These are phyloP conservation scores for Fusarium floridanum DNA, from an alignment of 2,329 filamentous ascomycete species.

Conservation along the genomic window DNA sequence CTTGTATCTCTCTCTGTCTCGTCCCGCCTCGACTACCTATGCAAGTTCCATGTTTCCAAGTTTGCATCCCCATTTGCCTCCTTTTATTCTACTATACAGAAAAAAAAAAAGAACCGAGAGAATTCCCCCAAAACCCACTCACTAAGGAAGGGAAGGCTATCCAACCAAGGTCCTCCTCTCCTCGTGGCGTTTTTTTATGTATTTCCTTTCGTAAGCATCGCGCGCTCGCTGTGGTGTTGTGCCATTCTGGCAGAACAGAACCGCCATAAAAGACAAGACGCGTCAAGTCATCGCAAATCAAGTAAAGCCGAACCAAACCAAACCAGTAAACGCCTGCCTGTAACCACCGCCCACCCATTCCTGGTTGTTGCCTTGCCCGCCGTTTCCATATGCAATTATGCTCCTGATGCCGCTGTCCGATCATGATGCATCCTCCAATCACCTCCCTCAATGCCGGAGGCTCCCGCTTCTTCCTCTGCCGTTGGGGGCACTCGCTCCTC, in stretches of 20 bases:
- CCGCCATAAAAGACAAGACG: neutral
- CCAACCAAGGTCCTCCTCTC: slow-evolving; percentile 9
- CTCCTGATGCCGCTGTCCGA: slow-evolving; percentile 26
- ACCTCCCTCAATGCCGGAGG: slow-evolving; percentile 43
- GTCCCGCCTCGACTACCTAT: slow-evolving; percentile 28
- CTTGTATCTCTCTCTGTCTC: slow-evolving; percentile 19
- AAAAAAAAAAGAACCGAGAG: slow-evolving; percentile 10
- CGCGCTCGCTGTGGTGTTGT: slow-evolving; percentile 27
- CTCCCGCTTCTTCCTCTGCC: slow-evolving; percentile 50
- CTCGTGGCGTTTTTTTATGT: slow-evolving; percentile 24
- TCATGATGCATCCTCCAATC: slow-evolving; percentile 28
- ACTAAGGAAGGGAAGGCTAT: slow-evolving; percentile 1
- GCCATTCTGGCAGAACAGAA: slow-evolving; percentile 4
- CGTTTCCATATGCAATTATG: slow-evolving; percentile 36
- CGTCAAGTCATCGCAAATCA: neutral
- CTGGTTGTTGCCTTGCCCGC: slow-evolving; percentile 28
- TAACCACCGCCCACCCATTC: slow-evolving; percentile 7
- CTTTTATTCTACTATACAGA: slow-evolving; percentile 45
- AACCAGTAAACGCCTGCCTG: slow-evolving; percentile 39
- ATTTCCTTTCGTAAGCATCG: slow-evolving; percentile 35
- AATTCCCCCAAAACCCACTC: slow-evolving; percentile 9
- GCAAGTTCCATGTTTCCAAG: slow-evolving; percentile 27
- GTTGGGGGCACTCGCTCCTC: slow-evolving; percentile 30
- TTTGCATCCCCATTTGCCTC: slow-evolving; percentile 9
- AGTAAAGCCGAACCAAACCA: slow-evolving; percentile 1